Percentiles rank a stretch among this genome's conserved stretches.
Evolutionary conservation across 78 protist species (phyloP).

Genomic region (Anaeramoeba flamelloides): DNA sequence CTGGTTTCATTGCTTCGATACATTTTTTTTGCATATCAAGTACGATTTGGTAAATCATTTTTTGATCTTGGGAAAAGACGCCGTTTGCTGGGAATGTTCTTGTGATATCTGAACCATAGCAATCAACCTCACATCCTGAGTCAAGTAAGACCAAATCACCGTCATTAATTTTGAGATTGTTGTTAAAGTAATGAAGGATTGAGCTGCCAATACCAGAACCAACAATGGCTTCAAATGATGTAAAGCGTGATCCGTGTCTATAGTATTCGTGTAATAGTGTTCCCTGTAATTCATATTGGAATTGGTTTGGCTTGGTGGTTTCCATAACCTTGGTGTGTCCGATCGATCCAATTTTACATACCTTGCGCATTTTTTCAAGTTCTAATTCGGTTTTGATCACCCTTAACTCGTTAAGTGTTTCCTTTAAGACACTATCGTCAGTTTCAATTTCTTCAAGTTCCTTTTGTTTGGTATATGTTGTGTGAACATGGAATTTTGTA

Average conservation of each 20-base stretch:
- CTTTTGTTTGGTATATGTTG: constrained; percentile 21
- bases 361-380: constrained; percentile 37
- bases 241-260: constrained; percentile 34
- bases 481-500: constrained; percentile 21
- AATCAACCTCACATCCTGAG: background rate
- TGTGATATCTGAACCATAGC: constrained; percentile 10
- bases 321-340: constrained; percentile 29
- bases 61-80: background rate
- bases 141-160: constrained; percentile 10
- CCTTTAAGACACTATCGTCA: constrained; percentile 20
- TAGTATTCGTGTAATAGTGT: constrained; percentile 27
- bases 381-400: constrained; percentile 45
- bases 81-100: constrained; percentile 3
- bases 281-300: constrained; percentile 48
- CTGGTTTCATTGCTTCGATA: constrained; percentile 40
- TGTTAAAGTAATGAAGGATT: constrained; percentile 54
- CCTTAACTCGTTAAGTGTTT: constrained; percentile 30
- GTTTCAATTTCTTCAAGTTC: constrained; percentile 15
- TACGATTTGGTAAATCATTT: constrained; percentile 1
- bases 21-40: constrained; percentile 17
- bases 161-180: background rate
- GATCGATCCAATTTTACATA: background rate
- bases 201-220: constrained; percentile 34
- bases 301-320: background rate
- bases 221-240: constrained; percentile 37